phyloP scores from a whole-genome alignment of 305 asterid species.

The Fraxinus albicans region DNA sequence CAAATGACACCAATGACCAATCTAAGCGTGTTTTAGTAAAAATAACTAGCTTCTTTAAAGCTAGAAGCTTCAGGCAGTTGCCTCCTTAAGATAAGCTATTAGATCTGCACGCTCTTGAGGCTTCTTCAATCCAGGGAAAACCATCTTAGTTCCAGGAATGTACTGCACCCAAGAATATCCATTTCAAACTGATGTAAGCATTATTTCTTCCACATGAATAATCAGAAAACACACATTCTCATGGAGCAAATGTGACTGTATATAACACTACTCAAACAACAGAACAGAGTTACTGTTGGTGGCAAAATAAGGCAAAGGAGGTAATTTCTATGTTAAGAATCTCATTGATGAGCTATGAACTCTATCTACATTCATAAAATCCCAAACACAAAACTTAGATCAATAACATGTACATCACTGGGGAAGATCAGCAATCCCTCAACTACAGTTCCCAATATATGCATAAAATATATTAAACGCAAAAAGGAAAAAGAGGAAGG shows the following conservation, averaged over 20 bases:
- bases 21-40: background rate
- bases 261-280: background rate
- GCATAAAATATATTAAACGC: background rate
- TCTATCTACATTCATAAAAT: background rate
- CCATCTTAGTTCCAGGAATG: conserved; percentile 96
- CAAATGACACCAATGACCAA: background rate
- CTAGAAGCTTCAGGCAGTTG: conserved; percentile 50
- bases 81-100: conserved; percentile 71
- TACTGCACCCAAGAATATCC: conserved; percentile 51
- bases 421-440: background rate
- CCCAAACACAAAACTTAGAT: background rate
- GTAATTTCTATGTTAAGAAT: background rate
- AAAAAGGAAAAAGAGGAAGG: background rate
- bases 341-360: background rate
- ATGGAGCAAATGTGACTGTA: background rate
- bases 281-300: background rate
- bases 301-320: background rate
- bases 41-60: background rate
- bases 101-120: conserved; percentile 92
- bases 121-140: conserved; percentile 94
- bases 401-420: background rate
- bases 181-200: conserved; percentile 7
- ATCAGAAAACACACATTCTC: background rate
- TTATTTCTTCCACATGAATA: conserved; percentile 17
- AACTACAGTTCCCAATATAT: background rate